Evolutionary conservation across 2,329 filamentous ascomycete genomes (phyloP), one percentile per base, ranked within the genome.

Genomic region (Paracoccidioides brasiliensis): DNA sequence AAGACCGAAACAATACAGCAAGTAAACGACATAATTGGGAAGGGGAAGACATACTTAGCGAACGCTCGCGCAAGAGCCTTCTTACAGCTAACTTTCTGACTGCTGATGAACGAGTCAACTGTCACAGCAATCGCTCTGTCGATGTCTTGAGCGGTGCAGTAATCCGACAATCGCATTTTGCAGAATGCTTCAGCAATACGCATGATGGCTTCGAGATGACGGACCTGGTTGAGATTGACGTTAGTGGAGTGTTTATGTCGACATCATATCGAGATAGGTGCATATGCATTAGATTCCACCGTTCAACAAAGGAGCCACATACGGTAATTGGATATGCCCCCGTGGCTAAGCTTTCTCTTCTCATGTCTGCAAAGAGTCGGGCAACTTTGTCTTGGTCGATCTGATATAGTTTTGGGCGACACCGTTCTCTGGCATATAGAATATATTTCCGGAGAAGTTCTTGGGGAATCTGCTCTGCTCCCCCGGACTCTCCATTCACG

Each of bases 361-460:
- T 80, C 91, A 98, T 97, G 67, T 98, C 93, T 33, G 90, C 88
- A 68, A 97, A 98, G 7, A 98, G 77, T 52, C 91, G 81, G 1
- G 93, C 88, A 37, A 98, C 82, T 76, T 98, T 98, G 74, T 97
- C 93, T 69, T 96, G 88, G 63, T 98, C 93, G 72, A 98, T 95
- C 69, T 97, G 88, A 69, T 96, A 95, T 7, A 98, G 79, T 74
- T 95, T 97, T 7, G 93, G 93, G 54, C 80, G 81, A 70, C 88
- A 94, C 64, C 85, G 86, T 70, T 96, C 90, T 37, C 91, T 81
- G 0, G 93, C 90, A 66, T 96, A 98, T 15, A 97, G 78, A 63
- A 98, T 98, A 70, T 97, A 98, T 73, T 98, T 98, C 61, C 93
- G 79, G 61, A 98, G 75, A 48, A 98, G 76, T 63, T 93, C 88